phyloP scores from a whole-genome alignment of 73 alveolate genomes.

The Breviolum minutum region DNA sequence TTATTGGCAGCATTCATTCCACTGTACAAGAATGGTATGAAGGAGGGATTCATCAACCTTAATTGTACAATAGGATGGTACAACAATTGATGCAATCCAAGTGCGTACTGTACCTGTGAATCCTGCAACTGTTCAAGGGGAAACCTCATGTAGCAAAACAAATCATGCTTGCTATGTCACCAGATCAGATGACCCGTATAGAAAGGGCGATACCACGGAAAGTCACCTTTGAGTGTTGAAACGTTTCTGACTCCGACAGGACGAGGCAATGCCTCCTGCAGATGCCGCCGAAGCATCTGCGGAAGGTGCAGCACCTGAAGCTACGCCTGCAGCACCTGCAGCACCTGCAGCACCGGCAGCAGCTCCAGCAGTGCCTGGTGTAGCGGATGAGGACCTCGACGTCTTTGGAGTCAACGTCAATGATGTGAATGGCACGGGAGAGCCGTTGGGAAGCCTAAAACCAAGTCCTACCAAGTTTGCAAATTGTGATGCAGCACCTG shows the following conservation, averaged over 20 bases:
- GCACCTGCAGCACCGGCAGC: neutral
- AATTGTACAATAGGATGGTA: no score
- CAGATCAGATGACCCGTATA: no score
- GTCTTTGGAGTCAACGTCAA: constrained; percentile 61
- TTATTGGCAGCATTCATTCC: no score
- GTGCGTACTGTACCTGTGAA: no score
- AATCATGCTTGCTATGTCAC: no score
- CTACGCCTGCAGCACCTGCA: neutral
- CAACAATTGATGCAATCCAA: no score
- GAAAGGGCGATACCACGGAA: no score
- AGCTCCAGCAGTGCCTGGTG: constrained; percentile 6
- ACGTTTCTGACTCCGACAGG: neutral
- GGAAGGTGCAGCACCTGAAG: neutral
- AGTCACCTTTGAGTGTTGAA: no score
- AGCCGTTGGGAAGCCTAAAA: constrained; percentile 17
- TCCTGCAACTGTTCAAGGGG: no score
- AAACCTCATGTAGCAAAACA: no score
- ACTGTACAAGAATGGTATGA: no score
- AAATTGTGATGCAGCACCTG: neutral
- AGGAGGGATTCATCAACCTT: no score
- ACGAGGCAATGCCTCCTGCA: constrained; percentile 32
- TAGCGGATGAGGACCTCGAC: constrained; percentile 54
- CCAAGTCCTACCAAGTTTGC: neutral
- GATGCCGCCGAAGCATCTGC: neutral
- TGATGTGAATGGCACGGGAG: constrained; percentile 43